phyloP scores from a whole-genome alignment of 257 asterid species.

The Haberlea rhodopensis region DNA sequence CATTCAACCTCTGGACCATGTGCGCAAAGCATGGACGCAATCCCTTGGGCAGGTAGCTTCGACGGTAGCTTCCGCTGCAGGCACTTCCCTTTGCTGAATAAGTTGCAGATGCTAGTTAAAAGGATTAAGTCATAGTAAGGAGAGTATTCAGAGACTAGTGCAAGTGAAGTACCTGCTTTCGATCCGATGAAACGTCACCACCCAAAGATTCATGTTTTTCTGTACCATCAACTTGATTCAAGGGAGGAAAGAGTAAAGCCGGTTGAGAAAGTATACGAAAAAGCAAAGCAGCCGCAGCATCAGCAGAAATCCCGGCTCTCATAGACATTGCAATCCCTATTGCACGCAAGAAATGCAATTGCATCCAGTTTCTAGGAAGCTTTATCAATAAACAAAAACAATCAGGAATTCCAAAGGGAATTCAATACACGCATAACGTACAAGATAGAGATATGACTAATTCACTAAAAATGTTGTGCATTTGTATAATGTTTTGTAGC shows the following conservation, averaged over 20 bases:
- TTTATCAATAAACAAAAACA: slow-evolving; percentile 37
- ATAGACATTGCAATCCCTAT: slow-evolving; percentile 98
- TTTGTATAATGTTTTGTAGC: neutral
- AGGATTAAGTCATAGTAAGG: slow-evolving; percentile 19
- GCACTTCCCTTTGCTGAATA: slow-evolving; percentile 66
- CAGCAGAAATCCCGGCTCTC: slow-evolving; percentile 98
- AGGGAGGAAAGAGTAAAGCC: slow-evolving; percentile 91
- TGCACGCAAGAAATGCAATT: slow-evolving; percentile 95
- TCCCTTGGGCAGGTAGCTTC: slow-evolving; percentile 99
- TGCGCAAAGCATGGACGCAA: slow-evolving; percentile 99
- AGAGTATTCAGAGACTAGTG: slow-evolving; percentile 27
- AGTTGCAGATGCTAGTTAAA: slow-evolving; percentile 21
- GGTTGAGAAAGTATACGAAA: slow-evolving; percentile 96
- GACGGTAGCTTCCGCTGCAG: slow-evolving; percentile 80
- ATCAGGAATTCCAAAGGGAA: slow-evolving; percentile 30
- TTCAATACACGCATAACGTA: neutral
- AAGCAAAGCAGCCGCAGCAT: slow-evolving; percentile 98
- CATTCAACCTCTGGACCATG: slow-evolving; percentile 99
- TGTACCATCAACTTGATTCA: slow-evolving; percentile 86
- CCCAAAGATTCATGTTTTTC: slow-evolving; percentile 63
- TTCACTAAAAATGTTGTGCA: too few relatives aligned
- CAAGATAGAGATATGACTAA: too few relatives aligned
- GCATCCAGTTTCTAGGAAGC: slow-evolving; percentile 99
- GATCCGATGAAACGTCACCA: slow-evolving; percentile 57
- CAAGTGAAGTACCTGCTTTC: slow-evolving; percentile 58